Conservation (phyloP, 106 monocot species). For the Apostasia shenzhenica region DNA sequence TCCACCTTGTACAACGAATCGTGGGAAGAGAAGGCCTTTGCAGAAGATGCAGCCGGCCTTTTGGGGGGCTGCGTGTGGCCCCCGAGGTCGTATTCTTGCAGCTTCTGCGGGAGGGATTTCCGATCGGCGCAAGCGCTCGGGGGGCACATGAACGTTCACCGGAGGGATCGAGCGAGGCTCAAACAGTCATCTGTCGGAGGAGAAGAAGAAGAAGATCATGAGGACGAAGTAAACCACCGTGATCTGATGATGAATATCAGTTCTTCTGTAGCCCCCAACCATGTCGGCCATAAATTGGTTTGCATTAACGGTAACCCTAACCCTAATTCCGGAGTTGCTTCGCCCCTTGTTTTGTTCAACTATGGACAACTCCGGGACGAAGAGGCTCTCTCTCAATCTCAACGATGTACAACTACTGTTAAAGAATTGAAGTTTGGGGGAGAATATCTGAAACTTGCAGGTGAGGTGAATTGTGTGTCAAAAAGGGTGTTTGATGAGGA, state of each 20-base stretch:
- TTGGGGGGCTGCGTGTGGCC: constrained; percentile 52
- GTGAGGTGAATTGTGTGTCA: neutral
- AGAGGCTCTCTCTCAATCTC: too few relatives aligned
- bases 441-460: neutral
- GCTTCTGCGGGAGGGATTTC: constrained; percentile 62
- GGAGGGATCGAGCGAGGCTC: constrained; percentile 43
- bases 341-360: too few relatives aligned
- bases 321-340: neutral
- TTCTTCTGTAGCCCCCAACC: neutral
- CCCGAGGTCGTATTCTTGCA: constrained; percentile 60
- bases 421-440: constrained; percentile 14
- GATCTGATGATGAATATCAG: neutral
- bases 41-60: constrained; percentile 34
- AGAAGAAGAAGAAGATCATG: constrained; percentile 6
- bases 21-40: constrained; percentile 65
- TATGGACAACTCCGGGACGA: too few relatives aligned
- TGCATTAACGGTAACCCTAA: constrained; percentile 10
- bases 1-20: constrained; percentile 15
- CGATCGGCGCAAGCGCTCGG: constrained; percentile 63
- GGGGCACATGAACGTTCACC: constrained; percentile 77
- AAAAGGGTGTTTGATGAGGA: constrained; percentile 13
- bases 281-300: neutral
- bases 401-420: neutral
- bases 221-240: constrained; percentile 1
- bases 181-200: constrained; percentile 26